These are phyloP conservation scores for Rhazya stricta DNA, from an alignment of 257 asterid species.

Conservation along the genomic window DNA sequence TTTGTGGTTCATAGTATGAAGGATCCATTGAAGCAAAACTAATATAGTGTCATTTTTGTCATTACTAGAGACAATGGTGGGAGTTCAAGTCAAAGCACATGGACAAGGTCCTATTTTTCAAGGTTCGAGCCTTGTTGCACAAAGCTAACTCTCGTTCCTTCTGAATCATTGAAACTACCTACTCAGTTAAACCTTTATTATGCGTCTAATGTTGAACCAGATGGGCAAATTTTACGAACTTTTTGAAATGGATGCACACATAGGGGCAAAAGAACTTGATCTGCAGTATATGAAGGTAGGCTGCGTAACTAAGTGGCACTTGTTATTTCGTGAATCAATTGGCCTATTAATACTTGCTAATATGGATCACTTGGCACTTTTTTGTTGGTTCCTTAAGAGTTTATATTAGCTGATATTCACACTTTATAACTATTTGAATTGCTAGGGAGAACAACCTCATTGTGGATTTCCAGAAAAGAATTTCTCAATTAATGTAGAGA, in stretches of 20 bases:
- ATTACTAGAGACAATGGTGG: constrained; percentile 98
- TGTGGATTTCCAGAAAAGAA: constrained; percentile 99
- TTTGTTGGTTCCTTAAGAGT: not conserved
- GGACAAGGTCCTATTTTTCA: constrained; percentile 98
- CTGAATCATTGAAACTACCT: not conserved
- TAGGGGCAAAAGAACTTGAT: constrained; percentile 94
- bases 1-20: constrained; percentile 18
- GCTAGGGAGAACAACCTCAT: constrained; percentile 97
- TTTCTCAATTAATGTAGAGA: constrained; percentile 77
- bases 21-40: constrained; percentile 5
- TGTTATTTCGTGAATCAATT: not conserved
- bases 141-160: not conserved
- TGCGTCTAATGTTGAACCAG: constrained; percentile 40
- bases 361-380: not conserved
- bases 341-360: not conserved
- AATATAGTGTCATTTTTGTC: constrained; percentile 18
- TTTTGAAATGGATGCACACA: constrained; percentile 96
- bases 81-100: constrained; percentile 95
- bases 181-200: constrained; percentile 10
- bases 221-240: constrained; percentile 99
- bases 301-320: not conserved
- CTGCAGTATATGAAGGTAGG: constrained; percentile 98
- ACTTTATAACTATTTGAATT: constrained; percentile 16
- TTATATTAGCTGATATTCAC: not conserved
- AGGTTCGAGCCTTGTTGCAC: constrained; percentile 38